phyloP scores from a whole-genome alignment of 352 stramenopile genomes.

The Pythium insidiosum region DNA sequence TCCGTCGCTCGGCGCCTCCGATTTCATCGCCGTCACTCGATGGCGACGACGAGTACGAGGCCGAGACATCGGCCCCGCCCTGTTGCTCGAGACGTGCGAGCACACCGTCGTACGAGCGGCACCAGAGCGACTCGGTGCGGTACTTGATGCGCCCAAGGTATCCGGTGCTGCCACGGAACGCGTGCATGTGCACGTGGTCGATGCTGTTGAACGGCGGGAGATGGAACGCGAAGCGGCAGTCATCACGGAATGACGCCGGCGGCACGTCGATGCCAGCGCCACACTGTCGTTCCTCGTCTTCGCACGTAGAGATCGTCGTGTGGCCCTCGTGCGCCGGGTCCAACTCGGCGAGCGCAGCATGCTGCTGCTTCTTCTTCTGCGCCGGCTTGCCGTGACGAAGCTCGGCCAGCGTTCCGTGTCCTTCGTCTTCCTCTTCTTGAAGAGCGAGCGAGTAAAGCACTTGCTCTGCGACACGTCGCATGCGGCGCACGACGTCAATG shows the following conservation, averaged over 20 bases:
- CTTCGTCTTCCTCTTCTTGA: neutral
- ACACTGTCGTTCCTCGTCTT: neutral
- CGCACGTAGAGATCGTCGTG: neutral
- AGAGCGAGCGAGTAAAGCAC: slow-evolving; percentile 22
- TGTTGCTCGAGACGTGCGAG: slow-evolving; percentile 24
- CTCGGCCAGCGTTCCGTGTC: neutral
- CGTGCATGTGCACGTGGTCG: slow-evolving; percentile 23
- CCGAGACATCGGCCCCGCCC: too few species aligned
- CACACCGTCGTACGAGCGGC: slow-evolving; percentile 69
- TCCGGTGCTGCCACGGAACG: slow-evolving; percentile 18
- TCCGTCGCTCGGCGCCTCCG: too few species aligned
- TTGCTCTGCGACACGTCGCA: slow-evolving; percentile 46
- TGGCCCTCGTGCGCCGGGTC: neutral
- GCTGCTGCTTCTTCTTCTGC: neutral
- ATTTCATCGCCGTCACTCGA: too few species aligned
- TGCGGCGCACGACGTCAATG: slow-evolving; percentile 42
- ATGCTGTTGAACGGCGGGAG: slow-evolving; percentile 39
- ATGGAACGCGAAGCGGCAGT: slow-evolving; percentile 26
- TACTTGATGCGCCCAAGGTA: slow-evolving; percentile 74
- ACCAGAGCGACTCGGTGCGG: slow-evolving; percentile 78
- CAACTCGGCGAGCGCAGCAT: neutral
- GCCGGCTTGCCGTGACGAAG: neutral
- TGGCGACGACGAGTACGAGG: too few species aligned
- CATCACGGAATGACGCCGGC: neutral
- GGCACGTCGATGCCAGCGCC: neutral